Evolutionary conservation across 1,139 yeast genomes (phyloP), one percentile per base, ranked within the genome.

Genomic region (Blastobotrys ciferrii): DNA sequence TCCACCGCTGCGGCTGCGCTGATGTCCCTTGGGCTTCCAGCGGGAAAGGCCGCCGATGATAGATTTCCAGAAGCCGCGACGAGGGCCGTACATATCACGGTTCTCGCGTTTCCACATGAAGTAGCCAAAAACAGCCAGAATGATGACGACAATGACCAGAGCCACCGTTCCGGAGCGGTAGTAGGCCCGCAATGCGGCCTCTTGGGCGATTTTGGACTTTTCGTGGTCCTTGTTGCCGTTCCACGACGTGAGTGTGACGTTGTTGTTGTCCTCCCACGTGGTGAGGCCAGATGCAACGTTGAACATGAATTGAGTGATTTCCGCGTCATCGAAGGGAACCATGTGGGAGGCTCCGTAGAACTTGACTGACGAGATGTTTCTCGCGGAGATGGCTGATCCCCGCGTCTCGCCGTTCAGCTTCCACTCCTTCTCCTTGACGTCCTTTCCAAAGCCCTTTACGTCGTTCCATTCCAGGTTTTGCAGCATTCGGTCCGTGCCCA

Each of bases 271-370:
- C 30, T 46, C 50, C 62, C 61, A 61, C 18, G 51, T 49, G 13
- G 53, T 45, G 11, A 65, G 52, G 4, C 64, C 67, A 17, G 63
- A 50, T 52, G 72, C 68, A 14, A 62, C 58, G 49, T 68, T 60
- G 37, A 70, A 49, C 63, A 92, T 71, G 28, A 91, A 88, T 57
- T 89, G 73, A 6, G 91, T 77, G 30, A 78, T 73, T 42, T 75
- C 80, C 0, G 95, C 87, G 47, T 79, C 68, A 63, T 92, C 98
- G 59, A 80, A 85, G 1, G 98, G 96, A 18, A 91, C 95, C 99
- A 92, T 92, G 63, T 91, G 98, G 3, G 95, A 84, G 0, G 96
- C 79, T 58, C 87, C 81, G 61, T 69, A 79, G 1, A 91, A 80
- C 54, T 81, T 79, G 23, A 87, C 78, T 63, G 83, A 85, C 0